Base-by-base conservation (phyloP, 225 moss, liverwort and hornwort species). In the Takakia lepidozioides region DNA sequence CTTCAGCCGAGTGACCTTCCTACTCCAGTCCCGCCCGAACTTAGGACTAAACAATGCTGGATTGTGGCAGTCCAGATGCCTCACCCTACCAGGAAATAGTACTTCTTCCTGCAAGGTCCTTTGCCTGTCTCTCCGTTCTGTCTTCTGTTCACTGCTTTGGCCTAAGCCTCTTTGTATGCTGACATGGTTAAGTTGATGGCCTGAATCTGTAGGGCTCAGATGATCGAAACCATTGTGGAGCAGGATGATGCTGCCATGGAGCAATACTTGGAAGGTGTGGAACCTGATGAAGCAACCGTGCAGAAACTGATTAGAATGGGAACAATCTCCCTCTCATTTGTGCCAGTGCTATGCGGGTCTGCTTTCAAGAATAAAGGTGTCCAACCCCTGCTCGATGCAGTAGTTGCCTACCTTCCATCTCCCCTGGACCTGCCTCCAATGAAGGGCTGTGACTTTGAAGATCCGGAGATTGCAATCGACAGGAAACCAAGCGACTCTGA, bases 301-400 rank as follows among this genome's bases (percentile, higher is more conserved):
- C 79, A 79, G 25, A 67, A 7, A 52, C 42, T 89, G 58, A 71
- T 90, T 50, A 82, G 90, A 60, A 82, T 68, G 63, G 93, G 93
- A 47, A 86, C 93, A 3, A 81, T 95, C 24, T 34, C 74, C 1
- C 76, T 89, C 1, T 52, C 50, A 38, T 95, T 95, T 56, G 89
- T 95, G 18, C 93, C 93, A 7, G 82, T 95, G 2, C 65, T 95
- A 11, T 95, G 93, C 58, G 93, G 93, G 43, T 95, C 93, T 8
- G 93, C 93, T 34, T 95, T 95, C 48, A 95, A 95, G 57, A 95
- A 95, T 57, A 95, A 95, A 72, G 93, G 93, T 27, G 93, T 95
- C 1, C 93, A 95, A 69, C 90, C 93, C 19, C 67, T 95, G 52
- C 74, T 95, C 43, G 90, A 95, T 61, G 84, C 84, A 5, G 93